Base-by-base conservation (phyloP, 2,329 filamentous ascomycete species). In the Paecilomyces niveus region DNA sequence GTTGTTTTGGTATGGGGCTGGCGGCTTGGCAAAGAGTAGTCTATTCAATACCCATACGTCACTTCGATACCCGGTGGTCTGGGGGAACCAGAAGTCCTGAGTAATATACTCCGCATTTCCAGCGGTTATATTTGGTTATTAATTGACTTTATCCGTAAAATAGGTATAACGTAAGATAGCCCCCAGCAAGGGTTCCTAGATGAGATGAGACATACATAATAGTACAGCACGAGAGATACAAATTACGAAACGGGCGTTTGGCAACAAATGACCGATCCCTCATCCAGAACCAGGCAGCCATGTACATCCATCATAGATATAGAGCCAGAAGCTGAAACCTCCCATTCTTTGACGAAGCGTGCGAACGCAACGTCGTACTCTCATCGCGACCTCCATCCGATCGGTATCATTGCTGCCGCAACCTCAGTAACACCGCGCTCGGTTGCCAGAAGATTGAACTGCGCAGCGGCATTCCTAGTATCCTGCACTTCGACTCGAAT, bases 381-480 rank as follows among this genome's bases (percentile, higher is more conserved):
- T 50, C 54, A 65, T 56, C 62, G 56, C 50, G 71, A 88, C 66
- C 81, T 84, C 90, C 90, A 95, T 1, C 91, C 92, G 56, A 94
- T 82, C 0, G 92, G 92, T 73, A 97, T 84, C 74, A 99, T 72
- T 9, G 92, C 93, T 1, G 91, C 93, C 29, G 92, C 93, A 61
- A 97, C 86, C 67, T 93, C 88, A 21, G 85, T 82, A 5, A 94
- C 86, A 1, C 94, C 93, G 55, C 94, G 81, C 78, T 99, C 94
- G 18, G 92, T 97, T n/a, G 92, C 93, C 57, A 99, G 78, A 68
- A 99, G 72, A 71, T 99, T 99, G 74, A 94, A 99, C 72, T 97
- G 92, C 33, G 92, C 89, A 1, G 93, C 90, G 8, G 94, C 94
- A 75, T 97, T 97, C 62, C 91, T 82, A 32, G 94, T 97, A 76